Evolutionary conservation across 371 early-diverging fungal species (phyloP).

Genomic region (Lichtheimia ramosa): DNA sequence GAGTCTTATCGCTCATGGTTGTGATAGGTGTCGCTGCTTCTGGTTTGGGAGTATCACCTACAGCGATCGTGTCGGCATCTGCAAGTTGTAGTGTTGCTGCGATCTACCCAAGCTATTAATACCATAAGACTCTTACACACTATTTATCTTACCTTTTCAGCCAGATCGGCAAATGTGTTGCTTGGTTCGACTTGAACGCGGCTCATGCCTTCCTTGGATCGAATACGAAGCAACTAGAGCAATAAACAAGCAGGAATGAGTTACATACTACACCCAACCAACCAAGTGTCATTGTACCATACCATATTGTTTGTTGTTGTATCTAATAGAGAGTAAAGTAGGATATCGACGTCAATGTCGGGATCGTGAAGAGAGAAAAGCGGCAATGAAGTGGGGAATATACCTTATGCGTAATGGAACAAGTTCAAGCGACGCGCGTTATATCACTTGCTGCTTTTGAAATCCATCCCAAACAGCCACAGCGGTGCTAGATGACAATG

Average conservation of each 20-base stretch:
- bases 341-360: too few relatives aligned
- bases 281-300: too few relatives aligned
- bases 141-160: slow-evolving; percentile 49
- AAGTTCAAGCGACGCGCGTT: too few relatives aligned
- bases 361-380: too few relatives aligned
- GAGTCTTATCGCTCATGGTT: slow-evolving; percentile 40
- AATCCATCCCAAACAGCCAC: too few relatives aligned
- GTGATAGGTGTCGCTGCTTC: slow-evolving; percentile 39
- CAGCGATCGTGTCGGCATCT: slow-evolving; percentile 47
- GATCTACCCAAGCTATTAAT: slow-evolving; percentile 28
- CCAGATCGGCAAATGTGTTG: slow-evolving; percentile 55
- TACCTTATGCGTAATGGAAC: too few relatives aligned
- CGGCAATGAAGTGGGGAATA: too few relatives aligned
- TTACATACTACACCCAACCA: too few relatives aligned
- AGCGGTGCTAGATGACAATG: too few relatives aligned
- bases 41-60: slow-evolving; percentile 52
- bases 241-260: background rate
- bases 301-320: too few relatives aligned
- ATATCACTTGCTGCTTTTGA: too few relatives aligned
- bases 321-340: too few relatives aligned
- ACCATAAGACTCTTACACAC: slow-evolving; percentile 9
- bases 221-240: slow-evolving; percentile 72
- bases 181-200: slow-evolving; percentile 70
- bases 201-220: slow-evolving; percentile 81
- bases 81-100: slow-evolving; percentile 36